Evolutionary conservation across 2,329 filamentous ascomycete genomes (phyloP).

Genomic region (Lithohypha guttulata): DNA sequence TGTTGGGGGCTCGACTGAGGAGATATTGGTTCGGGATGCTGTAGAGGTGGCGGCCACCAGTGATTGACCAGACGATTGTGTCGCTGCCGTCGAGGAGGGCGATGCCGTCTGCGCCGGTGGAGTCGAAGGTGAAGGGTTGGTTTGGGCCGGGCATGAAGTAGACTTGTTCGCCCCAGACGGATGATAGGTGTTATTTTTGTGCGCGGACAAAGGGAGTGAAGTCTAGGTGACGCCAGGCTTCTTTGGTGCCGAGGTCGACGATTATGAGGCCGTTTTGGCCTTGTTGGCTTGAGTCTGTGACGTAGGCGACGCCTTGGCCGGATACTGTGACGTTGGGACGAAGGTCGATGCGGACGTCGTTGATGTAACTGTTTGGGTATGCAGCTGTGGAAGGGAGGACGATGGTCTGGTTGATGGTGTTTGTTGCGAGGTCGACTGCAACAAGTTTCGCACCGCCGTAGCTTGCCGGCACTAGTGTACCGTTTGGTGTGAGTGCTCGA

Average conservation of each 20-base stretch:
- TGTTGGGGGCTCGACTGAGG: constrained; percentile 27
- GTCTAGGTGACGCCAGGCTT: constrained; percentile 41
- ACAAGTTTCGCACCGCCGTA: constrained; percentile 43
- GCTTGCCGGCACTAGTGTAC: constrained; percentile 34
- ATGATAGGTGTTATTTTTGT: constrained; percentile 37
- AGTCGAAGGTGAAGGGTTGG: constrained; percentile 28
- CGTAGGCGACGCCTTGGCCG: constrained; percentile 42
- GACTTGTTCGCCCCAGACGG: constrained; percentile 38
- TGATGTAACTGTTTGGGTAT: constrained; percentile 40
- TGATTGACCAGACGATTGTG: constrained; percentile 37
- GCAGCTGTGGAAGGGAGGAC: constrained; percentile 39
- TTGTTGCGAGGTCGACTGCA: constrained; percentile 36
- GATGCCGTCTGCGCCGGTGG: constrained; percentile 42
- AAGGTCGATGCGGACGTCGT: constrained; percentile 46
- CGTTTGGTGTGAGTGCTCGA: constrained; percentile 32
- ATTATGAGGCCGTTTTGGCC: constrained; percentile 41
- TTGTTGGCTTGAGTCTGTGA: constrained; percentile 41
- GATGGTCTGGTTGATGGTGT: constrained; percentile 41
- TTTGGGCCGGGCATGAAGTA: constrained; percentile 32
- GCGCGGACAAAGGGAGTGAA: constrained; percentile 32
- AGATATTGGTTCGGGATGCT: constrained; percentile 36
- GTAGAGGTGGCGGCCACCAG: constrained; percentile 37
- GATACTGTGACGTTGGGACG: constrained; percentile 27
- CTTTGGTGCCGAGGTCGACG: constrained; percentile 40
- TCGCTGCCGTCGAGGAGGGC: constrained; percentile 39